phyloP scores from a whole-genome alignment of 2,329 filamentous ascomycete species.

The Botrytis medusae region DNA sequence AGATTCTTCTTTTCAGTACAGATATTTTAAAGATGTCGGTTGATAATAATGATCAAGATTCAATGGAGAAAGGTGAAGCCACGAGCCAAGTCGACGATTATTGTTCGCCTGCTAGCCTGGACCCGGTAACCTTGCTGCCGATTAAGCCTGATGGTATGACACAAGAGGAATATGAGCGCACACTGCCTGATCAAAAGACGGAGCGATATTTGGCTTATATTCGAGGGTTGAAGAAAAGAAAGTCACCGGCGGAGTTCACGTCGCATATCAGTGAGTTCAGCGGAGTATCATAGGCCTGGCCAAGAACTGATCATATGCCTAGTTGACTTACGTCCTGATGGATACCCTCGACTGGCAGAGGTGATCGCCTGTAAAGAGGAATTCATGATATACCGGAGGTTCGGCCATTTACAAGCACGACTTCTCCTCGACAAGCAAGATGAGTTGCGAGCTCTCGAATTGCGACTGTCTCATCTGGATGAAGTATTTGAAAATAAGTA shows the following conservation, averaged over 20 bases:
- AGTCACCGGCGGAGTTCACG: not conserved
- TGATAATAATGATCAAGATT: not conserved
- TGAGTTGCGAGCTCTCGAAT: slow-evolving; percentile 26
- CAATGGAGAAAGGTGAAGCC: not conserved
- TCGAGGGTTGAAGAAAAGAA: not conserved
- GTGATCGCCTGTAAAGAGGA: slow-evolving; percentile 44
- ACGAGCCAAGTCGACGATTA: not conserved
- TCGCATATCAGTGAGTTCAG: not conserved
- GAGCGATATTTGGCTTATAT: not conserved
- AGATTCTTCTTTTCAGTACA: not conserved
- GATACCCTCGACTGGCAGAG: slow-evolving; percentile 43
- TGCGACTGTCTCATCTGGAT: slow-evolving; percentile 25
- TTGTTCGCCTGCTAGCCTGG: not conserved
- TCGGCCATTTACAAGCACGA: slow-evolving; percentile 43
- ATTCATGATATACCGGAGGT: slow-evolving; percentile 45
- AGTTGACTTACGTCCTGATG: slow-evolving; percentile 32
- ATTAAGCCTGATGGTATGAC: not conserved
- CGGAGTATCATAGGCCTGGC: not conserved
- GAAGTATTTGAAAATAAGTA: slow-evolving; percentile 11
- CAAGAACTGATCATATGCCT: not conserved
- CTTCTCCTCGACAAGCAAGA: slow-evolving; percentile 37
- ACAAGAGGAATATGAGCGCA: not conserved
- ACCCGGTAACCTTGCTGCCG: not conserved
- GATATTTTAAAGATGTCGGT: not conserved
- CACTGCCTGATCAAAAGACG: not conserved